A percentile compares a stretch with the other conserved stretches of the same genome.
Evolutionary conservation across 2,329 filamentous ascomycete genomes (phyloP).

Genomic region (Colletotrichum navitas): DNA sequence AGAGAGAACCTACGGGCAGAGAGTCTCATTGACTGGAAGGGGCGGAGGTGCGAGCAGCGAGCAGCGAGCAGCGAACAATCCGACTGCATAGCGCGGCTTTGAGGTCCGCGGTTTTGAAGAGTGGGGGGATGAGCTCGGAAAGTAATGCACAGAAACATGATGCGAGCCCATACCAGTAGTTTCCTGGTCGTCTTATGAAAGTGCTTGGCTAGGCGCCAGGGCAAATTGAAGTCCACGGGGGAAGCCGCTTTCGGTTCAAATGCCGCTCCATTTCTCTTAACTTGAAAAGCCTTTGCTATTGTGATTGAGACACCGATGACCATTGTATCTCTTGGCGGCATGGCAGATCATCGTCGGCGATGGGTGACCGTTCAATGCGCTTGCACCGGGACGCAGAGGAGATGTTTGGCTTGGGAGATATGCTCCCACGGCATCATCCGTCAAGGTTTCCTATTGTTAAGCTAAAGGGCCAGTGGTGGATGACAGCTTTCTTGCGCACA

Average conservation of each 20-base stretch:
- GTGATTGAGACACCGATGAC: conserved; percentile 25
- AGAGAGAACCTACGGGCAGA: background rate
- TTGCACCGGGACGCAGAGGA: background rate
- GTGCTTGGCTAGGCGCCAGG: background rate
- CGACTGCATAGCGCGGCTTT: background rate
- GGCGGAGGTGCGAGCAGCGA: background rate
- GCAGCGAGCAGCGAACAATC: background rate
- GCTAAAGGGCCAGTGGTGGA: too few relatives aligned
- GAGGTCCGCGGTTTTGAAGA: background rate
- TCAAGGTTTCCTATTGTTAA: too few relatives aligned
- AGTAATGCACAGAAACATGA: background rate
- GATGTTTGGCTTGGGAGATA: background rate
- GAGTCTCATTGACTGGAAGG: background rate
- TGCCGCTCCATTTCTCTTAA: background rate
- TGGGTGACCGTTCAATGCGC: background rate
- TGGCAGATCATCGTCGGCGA: background rate
- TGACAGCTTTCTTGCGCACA: background rate
- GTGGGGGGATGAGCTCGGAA: background rate
- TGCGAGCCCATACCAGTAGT: background rate
- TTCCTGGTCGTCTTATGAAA: background rate
- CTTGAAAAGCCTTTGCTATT: background rate
- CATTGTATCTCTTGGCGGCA: background rate
- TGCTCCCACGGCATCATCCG: too few relatives aligned
- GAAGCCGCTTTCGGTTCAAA: conserved; percentile 5
- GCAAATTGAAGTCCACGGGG: conserved; percentile 16